Evolutionary conservation across 164 flowering plant genomes (phyloP), one percentile per base, ranked within the genome.

Genomic region (Chimonanthus salicifolius): DNA sequence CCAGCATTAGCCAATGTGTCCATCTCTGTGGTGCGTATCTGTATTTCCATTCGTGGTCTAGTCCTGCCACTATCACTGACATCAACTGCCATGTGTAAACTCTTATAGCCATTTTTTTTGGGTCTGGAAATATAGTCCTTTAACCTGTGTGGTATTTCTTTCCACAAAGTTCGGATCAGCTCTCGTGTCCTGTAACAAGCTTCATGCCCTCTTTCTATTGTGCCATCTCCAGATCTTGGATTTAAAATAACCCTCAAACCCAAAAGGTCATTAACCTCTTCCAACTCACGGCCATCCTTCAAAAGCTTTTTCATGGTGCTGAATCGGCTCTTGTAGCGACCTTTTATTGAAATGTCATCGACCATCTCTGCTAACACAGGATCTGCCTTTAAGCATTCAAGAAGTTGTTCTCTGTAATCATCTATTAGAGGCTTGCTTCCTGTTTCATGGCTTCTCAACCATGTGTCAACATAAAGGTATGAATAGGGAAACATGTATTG

Each of bases 261-360:
- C 70, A 90, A 78, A 74, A 95, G 67, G 80, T 95, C 98, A 79
- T 91, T 82, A 64, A 92, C 91, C 71, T 92, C 93, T 74, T 92
- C 93, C 2, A 87, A 89, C 74, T 77, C 85, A 65, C 98, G 89
- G 3, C 96, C 97, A 83, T 92, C 97, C 76, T 76, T 89, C 73
- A 92, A 51, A 60, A 95, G 89, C 80, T 95, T 95, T 84, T 90
- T 91, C 97, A 95, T 92, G 54, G 96, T 95, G 82, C 98, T 92
- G 77, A 85, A 95, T 58, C 92, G 93, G 70, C 94, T 95, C 79
- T 95, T 95, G 69, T 88, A 87, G n/a, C 98, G 96, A 64, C 97
- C 93, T 71, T 82, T 80, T 49, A 91, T 83, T 11, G 80, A 78
- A 69, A 92, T 79, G 45, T 83, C 83, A 63, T 84, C 84, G 51